These are phyloP conservation scores for Tolypocladium amazonense DNA, from an alignment of 2,329 filamentous ascomycete genomes.

Conservation along the genomic window DNA sequence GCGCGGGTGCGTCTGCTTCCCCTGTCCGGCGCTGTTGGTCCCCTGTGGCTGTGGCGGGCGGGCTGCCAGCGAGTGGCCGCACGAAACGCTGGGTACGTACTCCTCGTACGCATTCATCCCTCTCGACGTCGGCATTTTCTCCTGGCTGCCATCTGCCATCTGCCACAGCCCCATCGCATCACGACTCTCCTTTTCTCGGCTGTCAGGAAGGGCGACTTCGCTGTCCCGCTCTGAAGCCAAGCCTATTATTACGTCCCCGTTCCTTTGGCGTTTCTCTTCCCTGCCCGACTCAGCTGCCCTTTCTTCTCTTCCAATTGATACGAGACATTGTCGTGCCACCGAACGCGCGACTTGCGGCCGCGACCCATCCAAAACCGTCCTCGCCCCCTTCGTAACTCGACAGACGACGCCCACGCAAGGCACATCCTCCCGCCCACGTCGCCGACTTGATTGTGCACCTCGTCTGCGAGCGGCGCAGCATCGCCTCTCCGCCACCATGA, in stretches of 20 bases:
- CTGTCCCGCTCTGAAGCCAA: neutral
- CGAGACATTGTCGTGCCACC: slow-evolving; percentile 1
- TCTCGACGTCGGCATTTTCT: neutral
- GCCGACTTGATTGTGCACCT: neutral
- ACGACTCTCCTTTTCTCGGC: neutral
- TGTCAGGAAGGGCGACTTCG: neutral
- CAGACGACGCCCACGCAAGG: neutral
- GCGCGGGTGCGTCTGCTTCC: neutral
- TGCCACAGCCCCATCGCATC: neutral
- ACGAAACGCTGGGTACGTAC: no score
- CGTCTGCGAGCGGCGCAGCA: neutral
- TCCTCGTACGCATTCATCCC: neutral
- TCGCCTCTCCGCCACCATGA: slow-evolving; percentile 36
- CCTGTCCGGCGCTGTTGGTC: neutral
- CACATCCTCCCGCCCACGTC: neutral
- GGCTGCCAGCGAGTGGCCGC: neutral
- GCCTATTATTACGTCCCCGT: neutral
- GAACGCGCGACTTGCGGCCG: slow-evolving; percentile 3
- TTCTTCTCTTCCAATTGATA: neutral
- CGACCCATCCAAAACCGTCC: slow-evolving; percentile 1
- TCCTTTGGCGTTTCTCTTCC: neutral
- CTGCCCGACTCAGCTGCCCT: neutral
- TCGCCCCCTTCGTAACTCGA: neutral
- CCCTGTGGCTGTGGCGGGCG: neutral
- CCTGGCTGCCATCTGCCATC: neutral